Evolutionary conservation across 2,329 filamentous ascomycete genomes (phyloP), one percentile per base, ranked within the genome.

Genomic region (Leptoxyphium fumago): DNA sequence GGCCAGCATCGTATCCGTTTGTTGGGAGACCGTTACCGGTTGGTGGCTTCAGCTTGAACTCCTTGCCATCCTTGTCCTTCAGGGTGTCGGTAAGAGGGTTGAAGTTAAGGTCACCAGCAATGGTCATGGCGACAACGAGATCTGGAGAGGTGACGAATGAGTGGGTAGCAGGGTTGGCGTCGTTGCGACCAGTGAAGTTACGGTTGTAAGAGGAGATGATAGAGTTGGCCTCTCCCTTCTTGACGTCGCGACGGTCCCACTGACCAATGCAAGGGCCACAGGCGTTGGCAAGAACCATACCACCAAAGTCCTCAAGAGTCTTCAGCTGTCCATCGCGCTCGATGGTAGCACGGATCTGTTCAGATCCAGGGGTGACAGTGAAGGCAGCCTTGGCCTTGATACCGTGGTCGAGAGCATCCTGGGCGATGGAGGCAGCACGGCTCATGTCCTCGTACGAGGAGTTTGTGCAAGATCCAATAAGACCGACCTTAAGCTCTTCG

Each of bases 201-300:
- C 91, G 87, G 82, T 98, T 98, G 81, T 95, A 98, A 26, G 91
- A 96, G 40, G 88, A 95, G 64, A 98, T 74, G 65, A 98, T 98
- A 6, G 87, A 93, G 80, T 98, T 98, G 59, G 87, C 73, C 57
- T 84, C 80, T 54, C 89, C 89, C 78, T 96, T 95, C 76, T 88
- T 83, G 45, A 95, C 86, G 56, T 96, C 89, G 53, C 72, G 74
- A 55, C 91, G 83, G 61, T 95, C 87, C 91, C 91, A 96, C 69
- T 96, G 89, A 50, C 43, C 45, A 40, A 50, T 50, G 45, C 61
- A 64, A 46, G 61, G 60, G 21, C 68, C 89, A 63, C 91, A 96
- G 51, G 91, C 89, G 65, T 96, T 96, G 58, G 89, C 89, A 42
- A 98, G 76, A 52, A 96, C 84, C 61, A 94, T 79, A 60, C 89